These are phyloP conservation scores for Dissophora ornata DNA, from an alignment of 192 early-diverging fungal genomes.

Conservation along the genomic window DNA sequence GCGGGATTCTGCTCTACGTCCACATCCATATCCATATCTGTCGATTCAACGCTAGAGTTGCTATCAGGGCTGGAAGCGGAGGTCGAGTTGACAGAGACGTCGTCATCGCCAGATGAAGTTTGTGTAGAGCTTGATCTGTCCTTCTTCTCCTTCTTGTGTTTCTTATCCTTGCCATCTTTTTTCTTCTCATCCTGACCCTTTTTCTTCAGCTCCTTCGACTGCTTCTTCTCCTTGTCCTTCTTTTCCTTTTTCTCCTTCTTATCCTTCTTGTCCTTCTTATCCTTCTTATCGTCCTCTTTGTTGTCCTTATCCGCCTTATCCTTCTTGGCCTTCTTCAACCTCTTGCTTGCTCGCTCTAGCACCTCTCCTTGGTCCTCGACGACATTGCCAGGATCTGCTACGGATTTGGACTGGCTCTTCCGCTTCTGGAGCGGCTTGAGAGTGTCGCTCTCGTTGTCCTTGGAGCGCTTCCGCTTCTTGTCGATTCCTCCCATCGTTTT, in stretches of 20 bases:
- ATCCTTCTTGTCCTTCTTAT: conserved; percentile 21
- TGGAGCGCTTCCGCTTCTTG: conserved; percentile 43
- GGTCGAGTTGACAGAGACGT: neutral
- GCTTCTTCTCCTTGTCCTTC: neutral
- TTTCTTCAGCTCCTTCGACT: conserved; percentile 15
- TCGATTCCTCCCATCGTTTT: conserved; percentile 23
- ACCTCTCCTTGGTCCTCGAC: neutral
- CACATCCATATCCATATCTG: conserved; percentile 12
- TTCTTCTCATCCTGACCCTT: neutral
- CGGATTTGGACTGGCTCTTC: too few relatives aligned
- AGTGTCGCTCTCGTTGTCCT: too few relatives aligned
- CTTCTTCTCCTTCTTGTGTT: conserved; percentile 21
- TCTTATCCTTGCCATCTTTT: conserved; percentile 4
- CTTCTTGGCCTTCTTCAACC: conserved; percentile 18
- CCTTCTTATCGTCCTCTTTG: neutral
- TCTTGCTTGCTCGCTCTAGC: conserved; percentile 1
- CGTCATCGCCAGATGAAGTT: neutral
- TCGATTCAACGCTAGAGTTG: neutral
- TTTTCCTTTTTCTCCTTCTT: too few relatives aligned
- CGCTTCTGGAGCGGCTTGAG: too few relatives aligned
- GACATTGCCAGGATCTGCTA: too few relatives aligned
- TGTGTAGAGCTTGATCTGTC: neutral
- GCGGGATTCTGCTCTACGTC: conserved; percentile 1
- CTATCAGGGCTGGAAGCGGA: conserved; percentile 3
- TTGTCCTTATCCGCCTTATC: too few relatives aligned